A percentile compares a stretch with the other conserved stretches of the same genome.
Conservation (phyloP, 2,329 filamentous ascomycete species). For the Aureobasidium sp. region DNA sequence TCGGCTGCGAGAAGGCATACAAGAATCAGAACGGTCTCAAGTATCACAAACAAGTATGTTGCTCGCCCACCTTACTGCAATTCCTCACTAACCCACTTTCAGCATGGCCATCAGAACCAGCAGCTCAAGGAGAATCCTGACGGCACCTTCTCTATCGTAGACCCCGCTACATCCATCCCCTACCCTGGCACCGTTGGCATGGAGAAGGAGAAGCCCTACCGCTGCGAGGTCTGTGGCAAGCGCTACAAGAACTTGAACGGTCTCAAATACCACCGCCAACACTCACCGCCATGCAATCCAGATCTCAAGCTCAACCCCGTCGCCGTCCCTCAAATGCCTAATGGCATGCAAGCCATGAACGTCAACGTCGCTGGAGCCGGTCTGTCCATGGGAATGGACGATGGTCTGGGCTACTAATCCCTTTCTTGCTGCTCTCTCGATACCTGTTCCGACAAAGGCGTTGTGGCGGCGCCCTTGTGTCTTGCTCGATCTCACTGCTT, state of each 20-base stretch:
- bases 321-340: constrained; percentile 25
- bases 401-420: constrained; percentile 34
- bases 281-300: constrained; percentile 83
- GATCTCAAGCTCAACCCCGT: constrained; percentile 52
- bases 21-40: constrained; percentile 99
- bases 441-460: background rate
- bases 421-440: background rate
- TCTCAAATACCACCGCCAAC: constrained; percentile 71
- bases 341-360: constrained; percentile 35
- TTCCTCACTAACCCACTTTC: constrained; percentile 10
- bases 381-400: constrained; percentile 45
- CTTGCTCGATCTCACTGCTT: background rate
- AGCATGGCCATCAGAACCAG: constrained; percentile 92
- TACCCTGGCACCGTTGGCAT: constrained; percentile 97
- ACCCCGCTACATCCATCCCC: constrained; percentile 85
- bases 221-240: constrained; percentile 93
- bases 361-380: constrained; percentile 45
- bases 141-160: constrained; percentile 95
- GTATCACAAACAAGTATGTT: constrained; percentile 63
- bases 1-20: constrained; percentile 98
- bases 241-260: constrained; percentile 99
- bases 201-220: constrained; percentile 99
- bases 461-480: background rate
- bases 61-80: constrained; percentile 24
- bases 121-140: constrained; percentile 94